These are phyloP conservation scores for Rhytidiadelphus loreus DNA, from an alignment of 225 moss, liverwort and hornwort species.

Conservation along the genomic window DNA sequence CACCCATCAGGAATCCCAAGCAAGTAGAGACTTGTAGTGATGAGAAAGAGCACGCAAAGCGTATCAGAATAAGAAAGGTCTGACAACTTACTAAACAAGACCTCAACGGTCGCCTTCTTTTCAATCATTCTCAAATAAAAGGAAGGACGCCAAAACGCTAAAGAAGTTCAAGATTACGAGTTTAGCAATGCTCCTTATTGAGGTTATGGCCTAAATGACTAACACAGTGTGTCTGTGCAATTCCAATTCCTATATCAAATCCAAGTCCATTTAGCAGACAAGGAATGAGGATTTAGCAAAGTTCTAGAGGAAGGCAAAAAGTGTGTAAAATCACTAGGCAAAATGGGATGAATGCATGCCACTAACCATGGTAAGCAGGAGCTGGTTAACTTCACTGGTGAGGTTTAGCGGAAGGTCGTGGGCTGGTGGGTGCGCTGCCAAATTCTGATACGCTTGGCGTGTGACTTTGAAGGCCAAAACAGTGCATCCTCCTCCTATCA, in stretches of 20 bases:
- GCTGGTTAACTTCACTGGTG: slow-evolving; percentile 63
- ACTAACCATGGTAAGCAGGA: slow-evolving; percentile 59
- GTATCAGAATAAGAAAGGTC: neutral
- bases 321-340: neutral
- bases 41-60: neutral
- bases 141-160: neutral
- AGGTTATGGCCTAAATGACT: neutral
- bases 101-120: neutral
- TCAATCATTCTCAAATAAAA: neutral
- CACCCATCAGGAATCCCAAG: neutral
- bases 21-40: neutral
- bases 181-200: neutral
- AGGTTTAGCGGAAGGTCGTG: slow-evolving; percentile 65
- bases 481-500: slow-evolving; percentile 59
- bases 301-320: neutral
- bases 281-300: neutral
- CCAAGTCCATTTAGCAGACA: neutral
- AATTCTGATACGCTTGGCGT: slow-evolving; percentile 31
- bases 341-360: neutral
- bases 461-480: slow-evolving; percentile 43
- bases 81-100: neutral
- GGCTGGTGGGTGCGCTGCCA: slow-evolving; percentile 57
- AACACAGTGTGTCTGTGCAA: neutral
- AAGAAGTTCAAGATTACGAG: neutral
- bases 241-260: neutral